Evolutionary conservation across 345 rosid genomes (phyloP).

Genomic region (Euphorbia pulcherrima): DNA sequence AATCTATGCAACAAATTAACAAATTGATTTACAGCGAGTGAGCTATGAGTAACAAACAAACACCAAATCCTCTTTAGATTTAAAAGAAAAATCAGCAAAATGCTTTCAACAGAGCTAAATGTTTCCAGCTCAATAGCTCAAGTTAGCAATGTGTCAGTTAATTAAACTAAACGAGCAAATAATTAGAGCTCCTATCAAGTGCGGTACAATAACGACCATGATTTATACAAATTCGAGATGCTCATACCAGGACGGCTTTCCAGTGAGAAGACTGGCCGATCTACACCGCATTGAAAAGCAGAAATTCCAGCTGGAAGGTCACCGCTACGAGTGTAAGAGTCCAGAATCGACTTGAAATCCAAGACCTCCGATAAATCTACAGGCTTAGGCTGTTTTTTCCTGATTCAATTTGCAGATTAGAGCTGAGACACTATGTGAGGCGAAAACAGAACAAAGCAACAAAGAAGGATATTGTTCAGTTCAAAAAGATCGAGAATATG

Average conservation of each 20-base stretch:
- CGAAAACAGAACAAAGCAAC: background rate
- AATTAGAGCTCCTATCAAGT: background rate
- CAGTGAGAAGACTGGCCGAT: conserved; percentile 52
- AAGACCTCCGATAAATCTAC: conserved; percentile 69
- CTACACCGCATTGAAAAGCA: conserved; percentile 26
- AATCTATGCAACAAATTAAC: background rate
- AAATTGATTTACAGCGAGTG: background rate
- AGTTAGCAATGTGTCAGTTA: background rate
- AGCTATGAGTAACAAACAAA: background rate
- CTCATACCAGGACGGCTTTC: conserved; percentile 61
- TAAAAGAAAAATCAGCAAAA: background rate
- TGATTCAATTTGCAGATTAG: conserved; percentile 22
- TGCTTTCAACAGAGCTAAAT: background rate
- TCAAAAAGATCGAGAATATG: background rate
- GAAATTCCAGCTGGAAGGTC: conserved; percentile 52
- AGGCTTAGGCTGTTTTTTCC: conserved; percentile 73
- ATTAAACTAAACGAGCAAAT: background rate
- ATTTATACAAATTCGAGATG: background rate
- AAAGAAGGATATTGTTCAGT: background rate
- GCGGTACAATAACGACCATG: background rate
- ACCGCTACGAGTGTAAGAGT: conserved; percentile 36
- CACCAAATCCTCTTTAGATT: background rate
- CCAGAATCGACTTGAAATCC: conserved; percentile 53
- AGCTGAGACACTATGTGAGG: background rate
- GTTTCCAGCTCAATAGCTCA: background rate